Conservation (phyloP, 441 rosid genomes). For the Geranium incanum region DNA sequence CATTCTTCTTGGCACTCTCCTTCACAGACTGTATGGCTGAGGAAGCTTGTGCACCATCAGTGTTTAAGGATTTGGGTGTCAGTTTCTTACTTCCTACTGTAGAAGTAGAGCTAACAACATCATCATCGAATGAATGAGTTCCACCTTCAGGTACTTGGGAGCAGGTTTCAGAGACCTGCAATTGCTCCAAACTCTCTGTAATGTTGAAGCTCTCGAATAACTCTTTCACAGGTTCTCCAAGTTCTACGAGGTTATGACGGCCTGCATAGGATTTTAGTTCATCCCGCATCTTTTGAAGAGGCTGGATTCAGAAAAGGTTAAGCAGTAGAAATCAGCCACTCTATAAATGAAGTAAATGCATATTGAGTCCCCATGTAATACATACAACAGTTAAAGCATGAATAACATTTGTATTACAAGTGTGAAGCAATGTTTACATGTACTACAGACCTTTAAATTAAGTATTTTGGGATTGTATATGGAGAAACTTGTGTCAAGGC, state of each 20-base stretch:
- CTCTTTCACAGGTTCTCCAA: slow-evolving; percentile 44
- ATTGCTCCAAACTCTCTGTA: slow-evolving; percentile 40
- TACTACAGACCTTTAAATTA: background rate
- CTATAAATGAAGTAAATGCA: background rate
- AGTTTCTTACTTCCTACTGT: slow-evolving; percentile 36
- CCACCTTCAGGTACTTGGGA: slow-evolving; percentile 57
- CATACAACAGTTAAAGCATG: background rate
- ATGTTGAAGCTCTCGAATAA: slow-evolving; percentile 48
- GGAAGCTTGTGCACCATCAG: slow-evolving; percentile 31
- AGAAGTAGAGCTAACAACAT: slow-evolving; percentile 42
- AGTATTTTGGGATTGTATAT: background rate
- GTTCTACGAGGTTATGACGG: slow-evolving; percentile 49
- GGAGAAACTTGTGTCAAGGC: background rate
- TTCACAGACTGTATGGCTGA: slow-evolving; percentile 21
- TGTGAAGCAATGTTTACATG: background rate
- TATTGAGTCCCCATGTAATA: background rate
- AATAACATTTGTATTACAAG: background rate
- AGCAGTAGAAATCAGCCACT: background rate
- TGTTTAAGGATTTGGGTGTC: slow-evolving; percentile 49
- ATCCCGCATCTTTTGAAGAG: slow-evolving; percentile 54
- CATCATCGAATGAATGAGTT: slow-evolving; percentile 54
- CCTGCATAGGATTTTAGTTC: slow-evolving; percentile 64
- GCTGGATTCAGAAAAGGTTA: slow-evolving; percentile 26
- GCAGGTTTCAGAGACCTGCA: slow-evolving; percentile 46
- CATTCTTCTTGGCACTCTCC: slow-evolving; percentile 33